Evolutionary conservation across 441 rosid species (phyloP), one percentile per base, ranked within the genome.

Genomic region (Adansonia madagascariensis): DNA sequence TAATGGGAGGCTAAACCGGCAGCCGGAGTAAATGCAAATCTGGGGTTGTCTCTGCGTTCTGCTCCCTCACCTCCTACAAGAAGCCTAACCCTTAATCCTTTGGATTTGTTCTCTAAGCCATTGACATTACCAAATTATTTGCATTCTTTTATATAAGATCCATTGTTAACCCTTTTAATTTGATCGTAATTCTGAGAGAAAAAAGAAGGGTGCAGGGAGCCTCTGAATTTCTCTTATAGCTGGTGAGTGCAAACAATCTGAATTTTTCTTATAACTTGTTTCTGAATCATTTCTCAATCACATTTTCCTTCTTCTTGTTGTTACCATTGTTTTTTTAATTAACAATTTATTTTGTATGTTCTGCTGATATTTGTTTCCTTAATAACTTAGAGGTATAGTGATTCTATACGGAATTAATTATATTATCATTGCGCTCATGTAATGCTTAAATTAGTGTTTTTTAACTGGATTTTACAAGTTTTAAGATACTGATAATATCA

Each of bases 21-120:
- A 41, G 35, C 17, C 56, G 44, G 56, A 44, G 69, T 74, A 74
- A 74, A 60, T 74, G 76, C 76, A 60, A 74, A 74, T 74, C 76
- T 74, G 63, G 35, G 63, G 63, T 59, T 59, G 39, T 59, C 63
- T 22, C 15, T 22, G 35, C 35, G 1, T 6, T 59, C 20, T 3
- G 35, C 63, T 59, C 63, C 39, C 39, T 60, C 76, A 57, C n/a
- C 41, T 57, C 65, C 52, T 46, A 11, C 20, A 17, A 46, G 57
- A n/a, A 20, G 20, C 39, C 52, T 24, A 39, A 59, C 41, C 39
- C 55, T 39, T 46, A 69, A 62, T 8, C 73, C 35, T 22, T 20
- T 46, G 55, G 20, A 47, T 47, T 49, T 69, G 59, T 69, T 14
- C 43, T 49, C 20, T 24, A 69, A 69, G 59, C 44, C 44, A 24